Conservation (phyloP, 2,329 filamentous ascomycete genomes). For the Dactylellina sp. region DNA sequence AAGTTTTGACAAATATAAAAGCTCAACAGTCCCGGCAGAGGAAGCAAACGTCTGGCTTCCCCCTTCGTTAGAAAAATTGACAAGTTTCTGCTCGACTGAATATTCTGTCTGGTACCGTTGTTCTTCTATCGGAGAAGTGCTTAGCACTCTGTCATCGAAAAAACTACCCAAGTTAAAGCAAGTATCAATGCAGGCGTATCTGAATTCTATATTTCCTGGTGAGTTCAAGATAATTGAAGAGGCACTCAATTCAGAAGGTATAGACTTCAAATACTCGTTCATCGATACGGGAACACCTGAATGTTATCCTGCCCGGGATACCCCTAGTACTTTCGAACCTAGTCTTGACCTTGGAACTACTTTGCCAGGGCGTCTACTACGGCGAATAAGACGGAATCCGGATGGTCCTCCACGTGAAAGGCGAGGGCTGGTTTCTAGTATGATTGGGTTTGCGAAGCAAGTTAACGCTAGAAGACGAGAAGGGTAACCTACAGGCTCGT, state of each 20-base stretch:
- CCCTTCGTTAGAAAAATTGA: slow-evolving; percentile 20
- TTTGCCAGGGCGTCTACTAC: background rate
- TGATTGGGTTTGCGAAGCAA: background rate
- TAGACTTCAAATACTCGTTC: slow-evolving; percentile 30
- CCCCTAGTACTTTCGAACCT: background rate
- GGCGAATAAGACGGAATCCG: background rate
- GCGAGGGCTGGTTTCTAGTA: background rate
- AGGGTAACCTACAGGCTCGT: background rate
- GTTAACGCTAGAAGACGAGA: background rate
- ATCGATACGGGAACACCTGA: slow-evolving; percentile 23
- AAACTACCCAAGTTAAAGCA: slow-evolving; percentile 17
- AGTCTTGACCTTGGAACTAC: background rate
- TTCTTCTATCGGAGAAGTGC: slow-evolving; percentile 21
- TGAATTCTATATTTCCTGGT: slow-evolving; percentile 9
- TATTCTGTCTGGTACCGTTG: slow-evolving; percentile 17
- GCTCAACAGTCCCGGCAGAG: slow-evolving; percentile 6
- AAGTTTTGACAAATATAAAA: background rate
- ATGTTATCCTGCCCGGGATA: background rate
- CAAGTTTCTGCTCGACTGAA: slow-evolving; percentile 19
- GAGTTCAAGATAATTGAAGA: slow-evolving; percentile 12
- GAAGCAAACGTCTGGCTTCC: slow-evolving; percentile 43
- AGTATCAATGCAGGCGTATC: slow-evolving; percentile 34
- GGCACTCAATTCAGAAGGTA: slow-evolving; percentile 3
- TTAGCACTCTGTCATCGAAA: slow-evolving; percentile 19
- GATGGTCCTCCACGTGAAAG: background rate